phyloP scores from a whole-genome alignment of 2,329 filamentous ascomycete species.

The Fusarium protoensiforme region DNA sequence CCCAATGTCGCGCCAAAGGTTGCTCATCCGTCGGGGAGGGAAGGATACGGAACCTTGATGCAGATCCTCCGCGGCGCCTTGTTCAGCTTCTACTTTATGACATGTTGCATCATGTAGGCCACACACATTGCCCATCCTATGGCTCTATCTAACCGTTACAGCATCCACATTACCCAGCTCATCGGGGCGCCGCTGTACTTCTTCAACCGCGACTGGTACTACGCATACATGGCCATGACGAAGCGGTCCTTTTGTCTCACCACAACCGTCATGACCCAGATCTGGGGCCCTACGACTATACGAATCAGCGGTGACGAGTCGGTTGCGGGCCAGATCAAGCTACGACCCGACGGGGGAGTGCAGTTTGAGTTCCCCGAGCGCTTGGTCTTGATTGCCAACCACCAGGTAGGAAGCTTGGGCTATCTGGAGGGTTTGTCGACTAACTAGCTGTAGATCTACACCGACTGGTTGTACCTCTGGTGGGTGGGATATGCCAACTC shows the following conservation, averaged over 20 bases:
- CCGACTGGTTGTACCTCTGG: conserved; percentile 93
- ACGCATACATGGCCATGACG: conserved; percentile 87
- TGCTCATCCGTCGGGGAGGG: conserved; percentile 65
- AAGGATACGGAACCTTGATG: conserved; percentile 61
- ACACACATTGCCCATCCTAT: not conserved
- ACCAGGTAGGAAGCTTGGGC: conserved; percentile 66
- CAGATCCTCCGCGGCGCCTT: conserved; percentile 64
- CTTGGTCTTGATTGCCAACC: conserved; percentile 86
- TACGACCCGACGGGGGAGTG: conserved; percentile 77
- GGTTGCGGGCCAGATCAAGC: conserved; percentile 78
- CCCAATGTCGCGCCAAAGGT: conserved; percentile 14
- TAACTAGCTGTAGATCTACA: conserved; percentile 72
- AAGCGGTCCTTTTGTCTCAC: conserved; percentile 86
- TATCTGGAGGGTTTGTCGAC: conserved; percentile 29
- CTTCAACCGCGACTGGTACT: conserved; percentile 80
- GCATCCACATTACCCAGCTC: conserved; percentile 77
- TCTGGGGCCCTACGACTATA: conserved; percentile 87
- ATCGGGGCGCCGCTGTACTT: conserved; percentile 81
- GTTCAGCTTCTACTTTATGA: conserved; percentile 63
- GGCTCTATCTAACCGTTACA: conserved; percentile 44
- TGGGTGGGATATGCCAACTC: conserved; percentile 87
- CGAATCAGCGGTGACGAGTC: conserved; percentile 86
- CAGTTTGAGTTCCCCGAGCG: conserved; percentile 85
- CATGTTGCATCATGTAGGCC: conserved; percentile 61
- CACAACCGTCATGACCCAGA: conserved; percentile 82